Evolutionary conservation across 306 rosid species (phyloP), one percentile per base, ranked within the genome.

Genomic region (Vigna hirtella): DNA sequence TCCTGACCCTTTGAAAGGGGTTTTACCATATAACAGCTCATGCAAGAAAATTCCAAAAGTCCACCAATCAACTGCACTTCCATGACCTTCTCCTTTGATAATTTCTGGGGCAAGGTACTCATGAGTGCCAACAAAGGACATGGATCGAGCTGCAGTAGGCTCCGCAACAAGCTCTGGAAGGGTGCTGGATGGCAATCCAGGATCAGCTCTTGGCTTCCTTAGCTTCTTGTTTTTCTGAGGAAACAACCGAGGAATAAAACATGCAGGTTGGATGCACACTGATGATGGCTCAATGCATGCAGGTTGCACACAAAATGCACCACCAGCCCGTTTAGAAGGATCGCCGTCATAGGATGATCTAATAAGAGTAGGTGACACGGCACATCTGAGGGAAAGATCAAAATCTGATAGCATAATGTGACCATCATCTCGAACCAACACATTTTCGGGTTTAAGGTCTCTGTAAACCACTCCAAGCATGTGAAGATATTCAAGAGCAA

Each of bases 51-150:
- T 91, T 62, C 99, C 99, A 80, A 95, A 95, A 24, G 99, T 95
- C 99, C 99, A 95, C 99, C 99, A 95, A 81, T 95, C 99, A 67
- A 95, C 99, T 43, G 99, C 99, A 74, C 99, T 95, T 67, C 99
- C 99, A 77, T 95, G 99, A 72, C 99, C 99, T 83, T 95, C 98
- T 65, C 98, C 98, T 77, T 91, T 93, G 82, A 95, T 95, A 16
- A 95, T 93, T 86, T 95, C 99, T 22, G 99, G 99, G 78, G 99
- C 99, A 59, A 95, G 92, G 82, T 95, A 95, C 76, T 95, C 99
- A 16, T 95, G 99, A 59, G 99, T 95, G 52, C 99, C 99, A 20
- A 95, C 99, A 38, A 95, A 95, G 48, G 99, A 95, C 99, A 88
- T 95, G 17, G 99, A 95, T 36, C 99, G 91, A 42, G 99, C 99